These are phyloP conservation scores for Hippophae rhamnoides DNA, from an alignment of 306 rosid genomes.

Conservation along the genomic window DNA sequence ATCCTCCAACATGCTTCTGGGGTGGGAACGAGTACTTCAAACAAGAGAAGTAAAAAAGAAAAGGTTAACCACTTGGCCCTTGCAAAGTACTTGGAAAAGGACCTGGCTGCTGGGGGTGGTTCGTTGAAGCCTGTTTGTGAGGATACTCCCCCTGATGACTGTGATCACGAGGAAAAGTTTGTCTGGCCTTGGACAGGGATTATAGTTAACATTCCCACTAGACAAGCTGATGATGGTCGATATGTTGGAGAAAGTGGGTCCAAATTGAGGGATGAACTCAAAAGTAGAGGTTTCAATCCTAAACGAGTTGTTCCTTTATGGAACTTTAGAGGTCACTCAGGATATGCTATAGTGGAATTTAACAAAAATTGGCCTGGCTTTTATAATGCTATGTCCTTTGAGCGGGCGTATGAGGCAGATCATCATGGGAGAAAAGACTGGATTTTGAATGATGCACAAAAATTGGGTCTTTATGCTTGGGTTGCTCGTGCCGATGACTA, in stretches of 20 bases:
- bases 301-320: constrained; percentile 48
- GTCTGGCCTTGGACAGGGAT: constrained; percentile 90
- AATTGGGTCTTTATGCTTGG: constrained; percentile 74
- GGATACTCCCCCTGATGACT: constrained; percentile 30
- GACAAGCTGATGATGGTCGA: constrained; percentile 45
- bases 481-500: constrained; percentile 77
- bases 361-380: constrained; percentile 61
- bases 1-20: constrained; percentile 81
- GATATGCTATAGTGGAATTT: constrained; percentile 73
- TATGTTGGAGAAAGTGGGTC: constrained; percentile 68
- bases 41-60: constrained; percentile 53
- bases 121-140: constrained; percentile 32
- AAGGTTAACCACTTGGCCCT: constrained; percentile 79
- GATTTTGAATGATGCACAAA: constrained; percentile 29
- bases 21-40: constrained; percentile 66
- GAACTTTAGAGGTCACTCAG: constrained; percentile 58
- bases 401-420: constrained; percentile 59
- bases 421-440: constrained; percentile 63
- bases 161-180: constrained; percentile 47
- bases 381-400: constrained; percentile 65
- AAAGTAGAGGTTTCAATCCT: constrained; percentile 59
- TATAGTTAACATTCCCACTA: constrained; percentile 68
- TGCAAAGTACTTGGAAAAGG: constrained; percentile 49
- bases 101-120: constrained; percentile 24
- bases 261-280: constrained; percentile 70